Evolutionary conservation across 192 early-diverging fungal genomes (phyloP), one percentile per base, ranked within the genome.

Genomic region (Funneliformis geosporum): DNA sequence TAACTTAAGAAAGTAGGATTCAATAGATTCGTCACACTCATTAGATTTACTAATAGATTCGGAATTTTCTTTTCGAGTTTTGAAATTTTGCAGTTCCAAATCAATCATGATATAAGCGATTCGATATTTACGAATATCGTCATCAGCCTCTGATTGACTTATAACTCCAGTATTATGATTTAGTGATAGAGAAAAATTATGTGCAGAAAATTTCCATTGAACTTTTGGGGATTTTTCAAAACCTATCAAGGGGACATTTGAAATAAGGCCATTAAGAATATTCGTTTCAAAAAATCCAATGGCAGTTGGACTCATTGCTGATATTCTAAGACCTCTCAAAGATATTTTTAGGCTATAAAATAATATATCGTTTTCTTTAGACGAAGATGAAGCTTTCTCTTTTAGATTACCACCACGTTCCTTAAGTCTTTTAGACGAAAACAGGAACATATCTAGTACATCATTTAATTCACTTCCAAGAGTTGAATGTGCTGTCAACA

Each of bases 401-500:
- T 60, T 79, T 11, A 28, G 42, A 70, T 67, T 12, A 68, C 7
- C 43, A 0, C 40, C 66, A 28, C 62, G 11, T 66, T 69, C 25
- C 11, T 80, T 75, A n/a, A 73, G 18, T 72, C 86, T 81, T n/a
- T 85, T 81, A 2, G 81, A 73, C 59, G 85, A 87, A 76, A 91
- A 90, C 21, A 82, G 25, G 39, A 93, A 78, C 9, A 92, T 85
- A 46, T 94, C 92, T 14, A 93, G 78, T 38, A 94, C 79, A 72
- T 95, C 94, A 79, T 90, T 95, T 43, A 93, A 70, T 84, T 95
- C 94, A 33, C 84, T 89, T 33, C 91, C 92, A 69, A 95, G 78
- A 5, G 94, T 83, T 5, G 90, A 91, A 55, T 95, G 93, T 4
- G 93, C 88, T 2, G 93, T 95, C 23, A 95, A 78, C n/a, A 95